These are phyloP conservation scores for Suillus occidentalis DNA, from an alignment of 768 basidiomycete genomes.

Conservation along the genomic window DNA sequence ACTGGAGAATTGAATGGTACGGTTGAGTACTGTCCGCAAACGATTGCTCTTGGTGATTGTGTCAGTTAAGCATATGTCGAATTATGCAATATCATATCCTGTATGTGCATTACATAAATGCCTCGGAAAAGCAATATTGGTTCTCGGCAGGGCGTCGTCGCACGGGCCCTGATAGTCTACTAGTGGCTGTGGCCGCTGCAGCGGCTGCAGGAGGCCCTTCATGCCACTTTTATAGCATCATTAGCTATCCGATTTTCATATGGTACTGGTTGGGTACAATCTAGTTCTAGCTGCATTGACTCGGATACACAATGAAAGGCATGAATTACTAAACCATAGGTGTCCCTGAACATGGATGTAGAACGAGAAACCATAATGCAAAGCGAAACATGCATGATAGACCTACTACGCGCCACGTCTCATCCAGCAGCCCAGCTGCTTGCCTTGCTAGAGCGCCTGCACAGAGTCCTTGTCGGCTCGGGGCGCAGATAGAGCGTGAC, in stretches of 20 bases:
- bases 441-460: too few relatives aligned
- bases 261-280: background rate
- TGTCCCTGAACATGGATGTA: background rate
- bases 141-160: background rate
- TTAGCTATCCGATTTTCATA: background rate
- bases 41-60: background rate
- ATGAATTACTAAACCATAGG: background rate
- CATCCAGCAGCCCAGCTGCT: too few relatives aligned
- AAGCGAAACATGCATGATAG: background rate
- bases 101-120: background rate
- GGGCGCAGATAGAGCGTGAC: too few relatives aligned
- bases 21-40: slow-evolving; percentile 1
- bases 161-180: background rate
- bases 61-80: background rate
- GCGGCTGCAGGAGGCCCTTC: background rate
- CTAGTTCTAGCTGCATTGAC: background rate
- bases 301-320: background rate
- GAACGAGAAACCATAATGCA: background rate
- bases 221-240: background rate
- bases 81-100: background rate
- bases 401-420: too few relatives aligned
- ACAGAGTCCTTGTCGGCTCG: too few relatives aligned
- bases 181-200: background rate
- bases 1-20: background rate
- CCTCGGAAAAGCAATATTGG: background rate